Conservation (phyloP, 2,329 filamentous ascomycete species). For the Sporothrix luriei region DNA sequence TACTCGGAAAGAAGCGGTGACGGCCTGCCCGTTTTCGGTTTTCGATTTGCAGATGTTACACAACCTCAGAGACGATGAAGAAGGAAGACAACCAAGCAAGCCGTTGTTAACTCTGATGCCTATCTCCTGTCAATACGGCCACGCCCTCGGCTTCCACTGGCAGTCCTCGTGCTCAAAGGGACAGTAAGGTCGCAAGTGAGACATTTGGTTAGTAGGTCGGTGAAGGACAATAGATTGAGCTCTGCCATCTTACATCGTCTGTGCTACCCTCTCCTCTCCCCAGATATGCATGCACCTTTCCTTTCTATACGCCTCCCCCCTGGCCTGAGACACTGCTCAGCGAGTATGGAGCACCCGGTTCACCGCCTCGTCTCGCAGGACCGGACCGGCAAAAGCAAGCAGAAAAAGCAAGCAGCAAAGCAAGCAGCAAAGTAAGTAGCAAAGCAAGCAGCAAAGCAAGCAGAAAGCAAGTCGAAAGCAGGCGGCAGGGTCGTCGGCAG, state of each 20-base stretch:
- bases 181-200: constrained; percentile 15
- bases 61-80: neutral
- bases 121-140: neutral
- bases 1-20: constrained; percentile 11
- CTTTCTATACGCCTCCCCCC: neutral
- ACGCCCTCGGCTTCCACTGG: neutral
- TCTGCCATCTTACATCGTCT: constrained; percentile 8
- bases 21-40: neutral
- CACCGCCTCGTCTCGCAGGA: neutral
- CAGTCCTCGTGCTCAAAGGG: neutral
- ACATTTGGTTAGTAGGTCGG: constrained; percentile 8
- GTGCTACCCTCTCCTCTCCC: neutral
- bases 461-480: too few relatives aligned
- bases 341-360: constrained; percentile 20
- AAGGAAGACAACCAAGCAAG: neutral
- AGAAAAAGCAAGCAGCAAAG: neutral
- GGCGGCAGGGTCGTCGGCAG: too few relatives aligned
- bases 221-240: neutral
- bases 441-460: too few relatives aligned
- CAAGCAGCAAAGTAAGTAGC: too few relatives aligned
- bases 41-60: neutral
- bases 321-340: constrained; percentile 20
- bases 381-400: neutral
- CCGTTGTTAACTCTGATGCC: neutral
- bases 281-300: constrained; percentile 11